Percentiles rank a stretch among this genome's conserved stretches.
Evolutionary conservation across 768 basidiomycete genomes (phyloP).

Genomic region (Xanthoconium stramineum): DNA sequence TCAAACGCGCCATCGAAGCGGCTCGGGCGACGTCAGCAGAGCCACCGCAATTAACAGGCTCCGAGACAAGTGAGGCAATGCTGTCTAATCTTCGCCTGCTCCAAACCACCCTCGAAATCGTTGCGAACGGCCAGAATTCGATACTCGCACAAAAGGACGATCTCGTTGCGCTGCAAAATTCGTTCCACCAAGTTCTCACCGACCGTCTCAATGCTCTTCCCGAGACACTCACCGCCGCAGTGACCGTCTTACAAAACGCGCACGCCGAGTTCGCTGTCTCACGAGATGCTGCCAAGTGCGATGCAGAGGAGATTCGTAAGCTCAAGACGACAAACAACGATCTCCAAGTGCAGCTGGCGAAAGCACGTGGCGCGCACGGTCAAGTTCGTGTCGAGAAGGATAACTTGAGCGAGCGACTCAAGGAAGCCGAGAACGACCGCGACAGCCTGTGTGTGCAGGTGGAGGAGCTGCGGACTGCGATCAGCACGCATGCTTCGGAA

Average conservation of each 20-base stretch:
- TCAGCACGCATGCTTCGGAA: conserved; percentile 44
- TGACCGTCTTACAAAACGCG: conserved; percentile 53
- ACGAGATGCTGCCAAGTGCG: conserved; percentile 54
- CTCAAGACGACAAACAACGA: conserved; percentile 54
- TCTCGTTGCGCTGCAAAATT: conserved; percentile 46
- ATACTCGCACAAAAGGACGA: conserved; percentile 48
- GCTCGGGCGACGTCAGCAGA: conserved; percentile 23
- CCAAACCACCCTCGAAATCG: conserved; percentile 45
- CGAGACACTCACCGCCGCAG: conserved; percentile 50
- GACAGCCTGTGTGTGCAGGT: conserved; percentile 55
- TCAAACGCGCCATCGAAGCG: conserved; percentile 41
- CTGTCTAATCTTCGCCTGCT: conserved; percentile 41
- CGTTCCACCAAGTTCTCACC: conserved; percentile 50
- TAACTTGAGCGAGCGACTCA: conserved; percentile 58
- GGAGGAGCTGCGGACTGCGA: conserved; percentile 49
- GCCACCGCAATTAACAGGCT: conserved; percentile 14
- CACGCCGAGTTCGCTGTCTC: conserved; percentile 61
- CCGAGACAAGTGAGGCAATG: conserved; percentile 23
- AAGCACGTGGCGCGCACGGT: conserved; percentile 74
- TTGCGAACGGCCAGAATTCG: conserved; percentile 50
- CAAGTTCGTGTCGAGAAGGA: conserved; percentile 84
- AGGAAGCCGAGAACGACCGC: conserved; percentile 59
- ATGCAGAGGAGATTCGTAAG: conserved; percentile 68
- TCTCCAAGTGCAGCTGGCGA: conserved; percentile 67
- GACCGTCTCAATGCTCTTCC: conserved; percentile 59